Percentiles rank a stretch among this genome's conserved stretches.
phyloP scores from a whole-genome alignment of 768 basidiomycete genomes.

The Pseudohyphozyma bogoriensis region DNA sequence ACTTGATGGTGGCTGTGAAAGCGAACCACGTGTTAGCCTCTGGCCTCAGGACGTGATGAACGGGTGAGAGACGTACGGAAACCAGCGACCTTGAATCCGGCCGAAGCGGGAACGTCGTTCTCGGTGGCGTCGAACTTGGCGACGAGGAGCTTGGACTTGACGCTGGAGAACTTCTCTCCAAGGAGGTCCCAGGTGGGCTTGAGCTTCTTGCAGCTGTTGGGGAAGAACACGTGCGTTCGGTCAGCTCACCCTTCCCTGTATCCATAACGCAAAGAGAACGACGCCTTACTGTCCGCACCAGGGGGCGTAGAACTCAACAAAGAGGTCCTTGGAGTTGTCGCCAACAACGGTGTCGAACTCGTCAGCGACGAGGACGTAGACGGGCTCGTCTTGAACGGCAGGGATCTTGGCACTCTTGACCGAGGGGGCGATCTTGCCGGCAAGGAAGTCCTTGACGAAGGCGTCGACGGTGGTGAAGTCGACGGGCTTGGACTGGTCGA shows the following conservation, averaged over 20 bases:
- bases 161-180: slow-evolving; percentile 65
- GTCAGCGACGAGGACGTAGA: slow-evolving; percentile 73
- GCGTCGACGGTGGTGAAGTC: slow-evolving; percentile 50
- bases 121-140: slow-evolving; percentile 95
- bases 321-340: slow-evolving; percentile 74
- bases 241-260: not conserved
- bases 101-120: slow-evolving; percentile 84
- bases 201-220: slow-evolving; percentile 80
- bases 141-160: slow-evolving; percentile 34
- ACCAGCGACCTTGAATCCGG: slow-evolving; percentile 73
- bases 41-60: not conserved
- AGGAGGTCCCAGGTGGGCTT: slow-evolving; percentile 88
- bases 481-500: slow-evolving; percentile 52
- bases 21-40: not conserved
- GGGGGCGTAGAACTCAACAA: slow-evolving; percentile 92
- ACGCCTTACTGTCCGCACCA: slow-evolving; percentile 53
- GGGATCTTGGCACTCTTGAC: slow-evolving; percentile 88
- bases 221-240: not conserved
- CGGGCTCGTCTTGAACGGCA: slow-evolving; percentile 66
- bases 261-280: slow-evolving; percentile 12
- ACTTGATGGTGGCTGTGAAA: slow-evolving; percentile 64
- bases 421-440: slow-evolving; percentile 63
- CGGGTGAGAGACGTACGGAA: slow-evolving; percentile 44
- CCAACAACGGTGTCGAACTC: slow-evolving; percentile 82
- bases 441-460: slow-evolving; percentile 57